Percentiles rank a stretch among this genome's conserved stretches.
phyloP scores from a whole-genome alignment of 1,139 yeast genomes.

The Pichia sp. region DNA sequence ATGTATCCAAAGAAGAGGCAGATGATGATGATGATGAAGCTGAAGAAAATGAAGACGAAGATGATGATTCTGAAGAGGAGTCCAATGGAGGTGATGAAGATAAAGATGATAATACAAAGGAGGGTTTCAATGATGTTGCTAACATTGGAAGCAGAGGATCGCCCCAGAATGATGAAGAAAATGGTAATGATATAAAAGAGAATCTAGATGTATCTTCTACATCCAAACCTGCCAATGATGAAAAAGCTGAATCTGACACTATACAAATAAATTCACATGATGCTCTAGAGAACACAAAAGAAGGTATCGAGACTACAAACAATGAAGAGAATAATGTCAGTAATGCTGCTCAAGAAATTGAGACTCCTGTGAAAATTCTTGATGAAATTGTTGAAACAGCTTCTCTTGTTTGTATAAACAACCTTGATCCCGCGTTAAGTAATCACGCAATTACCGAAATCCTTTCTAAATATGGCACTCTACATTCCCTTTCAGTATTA shows the following conservation, averaged over 20 bases:
- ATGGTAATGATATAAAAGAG: background rate
- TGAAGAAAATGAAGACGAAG: background rate
- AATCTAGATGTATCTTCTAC: too few species aligned
- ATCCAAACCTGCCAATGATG: background rate
- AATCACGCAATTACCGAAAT: conserved; percentile 33
- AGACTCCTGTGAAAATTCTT: conserved; percentile 1
- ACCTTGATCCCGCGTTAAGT: conserved; percentile 34
- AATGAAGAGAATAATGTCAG: background rate
- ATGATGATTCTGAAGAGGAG: background rate
- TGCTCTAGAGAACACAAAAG: background rate
- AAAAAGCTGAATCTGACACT: background rate
- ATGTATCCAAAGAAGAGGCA: background rate
- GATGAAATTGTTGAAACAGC: conserved; percentile 21
- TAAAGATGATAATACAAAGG: background rate
- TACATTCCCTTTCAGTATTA: conserved; percentile 30
- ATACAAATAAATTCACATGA: background rate
- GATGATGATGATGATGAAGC: background rate
- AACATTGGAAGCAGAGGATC: too few species aligned
- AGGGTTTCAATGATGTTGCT: background rate
- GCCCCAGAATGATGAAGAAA: too few species aligned
- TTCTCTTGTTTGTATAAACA: conserved; percentile 33
- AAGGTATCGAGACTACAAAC: conserved; percentile 3
- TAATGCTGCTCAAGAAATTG: too few species aligned
- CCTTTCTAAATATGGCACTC: conserved; percentile 33
- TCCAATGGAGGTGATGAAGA: background rate